Percentiles rank a stretch among this genome's conserved stretches.
phyloP scores from a whole-genome alignment of 768 basidiomycete genomes.

The Tulasnella sp. region DNA sequence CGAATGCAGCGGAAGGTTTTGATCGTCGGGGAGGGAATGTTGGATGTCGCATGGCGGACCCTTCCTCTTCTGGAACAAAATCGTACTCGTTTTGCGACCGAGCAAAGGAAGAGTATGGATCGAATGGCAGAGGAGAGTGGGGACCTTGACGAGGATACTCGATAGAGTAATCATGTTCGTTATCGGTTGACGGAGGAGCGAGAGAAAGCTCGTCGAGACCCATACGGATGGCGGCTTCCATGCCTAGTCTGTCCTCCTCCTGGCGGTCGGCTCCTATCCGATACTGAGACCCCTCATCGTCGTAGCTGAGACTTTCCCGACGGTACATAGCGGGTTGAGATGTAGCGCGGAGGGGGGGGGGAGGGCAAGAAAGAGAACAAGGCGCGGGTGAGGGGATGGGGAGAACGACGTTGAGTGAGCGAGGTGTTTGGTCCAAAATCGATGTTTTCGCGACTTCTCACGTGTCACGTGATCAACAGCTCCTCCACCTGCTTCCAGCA shows the following conservation, averaged over 20 bases:
- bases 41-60: conserved; percentile 16
- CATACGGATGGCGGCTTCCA: conserved; percentile 60
- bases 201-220: conserved; percentile 62
- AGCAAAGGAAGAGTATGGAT: conserved; percentile 30
- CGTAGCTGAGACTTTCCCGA: conserved; percentile 26
- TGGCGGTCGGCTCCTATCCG: conserved; percentile 29
- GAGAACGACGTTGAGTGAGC: not conserved
- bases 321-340: conserved; percentile 17
- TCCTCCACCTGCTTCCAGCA: conserved; percentile 2
- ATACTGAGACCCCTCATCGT: conserved; percentile 41
- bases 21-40: conserved; percentile 21
- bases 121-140: conserved; percentile 54
- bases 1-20: conserved; percentile 31
- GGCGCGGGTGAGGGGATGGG: not conserved
- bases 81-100: conserved; percentile 50
- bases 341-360: not conserved
- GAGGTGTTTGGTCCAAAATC: conserved; percentile 8
- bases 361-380: not conserved
- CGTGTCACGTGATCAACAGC: conserved; percentile 3
- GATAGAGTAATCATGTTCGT: conserved; percentile 34
- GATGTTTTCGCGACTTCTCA: not conserved
- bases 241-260: conserved; percentile 66
- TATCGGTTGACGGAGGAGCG: conserved; percentile 41
- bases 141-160: conserved; percentile 71
- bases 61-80: conserved; percentile 49